Evolutionary conservation across 768 basidiomycete species (phyloP).

Genomic region (Cantharellus cinnabarinus): DNA sequence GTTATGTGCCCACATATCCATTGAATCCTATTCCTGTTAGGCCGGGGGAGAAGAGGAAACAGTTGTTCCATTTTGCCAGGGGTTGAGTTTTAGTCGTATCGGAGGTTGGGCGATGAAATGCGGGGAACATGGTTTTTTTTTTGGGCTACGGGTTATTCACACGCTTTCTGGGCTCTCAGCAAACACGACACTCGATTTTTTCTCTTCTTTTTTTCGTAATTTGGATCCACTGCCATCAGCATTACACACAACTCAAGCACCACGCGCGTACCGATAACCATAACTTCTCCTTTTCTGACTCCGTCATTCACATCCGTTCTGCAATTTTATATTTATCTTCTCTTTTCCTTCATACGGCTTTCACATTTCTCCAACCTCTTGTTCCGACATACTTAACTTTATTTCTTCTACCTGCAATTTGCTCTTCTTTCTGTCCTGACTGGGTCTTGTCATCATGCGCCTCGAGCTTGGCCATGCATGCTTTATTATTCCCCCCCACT

Average conservation of each 20-base stretch:
- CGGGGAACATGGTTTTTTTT: background rate
- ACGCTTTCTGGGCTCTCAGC: background rate
- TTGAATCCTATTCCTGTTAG: background rate
- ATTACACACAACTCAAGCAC: background rate
- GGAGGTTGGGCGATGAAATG: background rate
- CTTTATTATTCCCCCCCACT: too few species aligned
- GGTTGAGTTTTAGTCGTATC: background rate
- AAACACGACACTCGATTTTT: background rate
- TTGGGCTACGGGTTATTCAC: background rate
- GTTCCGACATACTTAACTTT: background rate
- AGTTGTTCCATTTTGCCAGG: background rate
- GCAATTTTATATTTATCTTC: background rate
- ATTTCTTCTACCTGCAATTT: background rate
- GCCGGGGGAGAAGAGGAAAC: constrained; percentile 1
- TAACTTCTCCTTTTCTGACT: background rate
- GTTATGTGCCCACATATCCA: constrained; percentile 1
- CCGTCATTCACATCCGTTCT: background rate
- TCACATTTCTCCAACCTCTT: background rate
- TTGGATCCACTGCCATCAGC: background rate
- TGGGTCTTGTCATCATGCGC: background rate
- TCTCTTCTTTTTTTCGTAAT: background rate
- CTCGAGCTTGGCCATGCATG: too few species aligned
- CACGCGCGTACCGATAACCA: background rate
- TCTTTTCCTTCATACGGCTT: background rate
- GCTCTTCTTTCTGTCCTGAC: background rate